Conservation (phyloP, 2,329 filamentous ascomycete species). For the Venturia oleaginea region DNA sequence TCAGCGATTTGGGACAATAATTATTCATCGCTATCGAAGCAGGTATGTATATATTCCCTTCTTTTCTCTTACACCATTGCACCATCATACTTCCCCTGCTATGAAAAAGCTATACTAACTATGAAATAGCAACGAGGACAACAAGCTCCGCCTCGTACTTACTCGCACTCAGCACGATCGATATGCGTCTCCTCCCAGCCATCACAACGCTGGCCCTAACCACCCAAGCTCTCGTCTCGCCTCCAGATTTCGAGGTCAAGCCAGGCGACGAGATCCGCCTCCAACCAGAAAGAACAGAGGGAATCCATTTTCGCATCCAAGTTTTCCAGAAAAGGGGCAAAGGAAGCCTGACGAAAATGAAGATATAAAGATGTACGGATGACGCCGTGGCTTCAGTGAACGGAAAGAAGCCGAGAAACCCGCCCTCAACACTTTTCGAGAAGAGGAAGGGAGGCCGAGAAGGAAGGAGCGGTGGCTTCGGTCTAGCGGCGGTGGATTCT, state of each 20-base stretch:
- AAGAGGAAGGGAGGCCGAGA: conserved; percentile 1
- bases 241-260: not conserved
- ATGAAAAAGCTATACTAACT: no score
- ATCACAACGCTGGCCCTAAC: not conserved
- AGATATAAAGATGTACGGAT: not conserved
- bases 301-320: not conserved
- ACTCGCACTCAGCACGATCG: not conserved
- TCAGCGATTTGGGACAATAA: no score
- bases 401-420: not conserved
- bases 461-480: no score
- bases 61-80: no score
- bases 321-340: not conserved
- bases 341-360: not conserved
- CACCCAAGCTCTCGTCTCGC: not conserved
- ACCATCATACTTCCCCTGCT: no score
- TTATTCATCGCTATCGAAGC: no score
- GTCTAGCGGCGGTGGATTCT: no score
- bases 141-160: not conserved
- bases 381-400: not conserved
- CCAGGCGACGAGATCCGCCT: not conserved
- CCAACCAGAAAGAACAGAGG: not conserved
- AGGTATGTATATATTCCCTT: no score
- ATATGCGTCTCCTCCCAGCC: not conserved
- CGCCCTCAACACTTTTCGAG: not conserved
- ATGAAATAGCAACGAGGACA: no score